Evolutionary conservation across 345 rosid genomes (phyloP), one percentile per base, ranked within the genome.

Genomic region (Kandelia obovata): DNA sequence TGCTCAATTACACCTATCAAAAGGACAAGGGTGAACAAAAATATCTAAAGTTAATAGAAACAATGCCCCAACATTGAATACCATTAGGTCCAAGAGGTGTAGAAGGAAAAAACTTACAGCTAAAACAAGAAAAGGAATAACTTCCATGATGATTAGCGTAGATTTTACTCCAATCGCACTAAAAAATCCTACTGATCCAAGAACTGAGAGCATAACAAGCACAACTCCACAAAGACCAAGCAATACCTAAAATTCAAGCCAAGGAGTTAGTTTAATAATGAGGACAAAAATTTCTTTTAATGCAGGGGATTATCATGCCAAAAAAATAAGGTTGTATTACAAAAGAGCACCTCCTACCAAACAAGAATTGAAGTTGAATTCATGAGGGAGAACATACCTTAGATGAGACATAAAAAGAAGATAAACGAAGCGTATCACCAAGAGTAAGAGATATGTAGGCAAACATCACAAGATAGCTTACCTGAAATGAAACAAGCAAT

Each of bases 401-500:
- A 8, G 98, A 94, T 58, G 92, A 84, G 66, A 94, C 68, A 76
- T 88, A 94, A 78, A 92, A 89, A 25, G 89, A 83, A 63, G 89
- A 79, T 59, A 87, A 64, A 58, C 70, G 90, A 72, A 89, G 96
- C 56, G 96, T 68, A 69, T 87, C 90, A 31, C 98, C 98, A 61
- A 94, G 79, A 60, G 96, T 81, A 71, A 94, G 90, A 69, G 98
- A 91, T 71, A 94, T 92, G 81, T 94, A 94, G 53, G 89, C 96
- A 82, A 94, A 94, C 98, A 94, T 94, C 78, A 94, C 98, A 71
- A 94, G 88, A 82, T 94, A 94, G 85, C 98, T 91, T 80, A 94
- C 89, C 98, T 94, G 93, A 75, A 78, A 78, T 46, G 61, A 65
- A 72, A 65, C 19, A 47, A 65, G 74, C 46, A 27, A 2, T 56